Evolutionary conservation across 1,139 yeast species (phyloP).

Genomic region (Tardiomyces depauwii): DNA sequence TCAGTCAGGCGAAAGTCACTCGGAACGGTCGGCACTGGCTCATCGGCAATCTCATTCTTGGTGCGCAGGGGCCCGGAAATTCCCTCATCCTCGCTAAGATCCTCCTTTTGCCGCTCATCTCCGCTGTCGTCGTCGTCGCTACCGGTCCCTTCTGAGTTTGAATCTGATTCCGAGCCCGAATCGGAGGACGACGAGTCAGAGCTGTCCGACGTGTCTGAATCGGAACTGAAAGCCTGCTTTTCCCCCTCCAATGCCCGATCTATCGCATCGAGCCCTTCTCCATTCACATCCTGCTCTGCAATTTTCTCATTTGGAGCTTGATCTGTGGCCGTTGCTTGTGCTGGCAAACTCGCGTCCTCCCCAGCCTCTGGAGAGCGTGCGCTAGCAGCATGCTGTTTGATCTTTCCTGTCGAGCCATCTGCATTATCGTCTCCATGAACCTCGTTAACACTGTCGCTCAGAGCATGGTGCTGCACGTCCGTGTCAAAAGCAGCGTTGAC

Average conservation of each 20-base stretch:
- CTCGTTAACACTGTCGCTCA: slow-evolving; percentile 2
- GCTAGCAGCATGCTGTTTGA: too few relatives aligned
- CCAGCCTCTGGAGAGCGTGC: too few relatives aligned
- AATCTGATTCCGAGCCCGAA: slow-evolving; percentile 1
- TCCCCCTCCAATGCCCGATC: slow-evolving; percentile 1
- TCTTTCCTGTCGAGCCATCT: too few relatives aligned
- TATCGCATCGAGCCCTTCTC: slow-evolving; percentile 1
- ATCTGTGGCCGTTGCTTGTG: too few relatives aligned
- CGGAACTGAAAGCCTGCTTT: background rate
- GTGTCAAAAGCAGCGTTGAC: background rate
- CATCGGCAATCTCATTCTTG: slow-evolving; percentile 64
- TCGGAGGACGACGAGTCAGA: slow-evolving; percentile 1
- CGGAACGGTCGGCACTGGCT: slow-evolving; percentile 58
- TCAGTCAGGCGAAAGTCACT: slow-evolving; percentile 48
- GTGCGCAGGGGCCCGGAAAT: slow-evolving; percentile 61
- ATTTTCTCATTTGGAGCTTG: too few relatives aligned
- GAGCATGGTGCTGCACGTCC: background rate
- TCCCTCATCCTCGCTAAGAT: slow-evolving; percentile 28
- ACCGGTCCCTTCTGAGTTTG: too few relatives aligned
- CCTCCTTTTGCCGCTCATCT: slow-evolving; percentile 11
- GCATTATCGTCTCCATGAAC: slow-evolving; percentile 2
- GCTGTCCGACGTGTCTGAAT: background rate
- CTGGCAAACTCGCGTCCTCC: too few relatives aligned
- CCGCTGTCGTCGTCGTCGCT: too few relatives aligned
- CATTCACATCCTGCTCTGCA: too few relatives aligned